A percentile compares a stretch with the other conserved stretches of the same genome.
Conservation (phyloP, 148 eudicot species). For the Fallopia convolvulus region DNA sequence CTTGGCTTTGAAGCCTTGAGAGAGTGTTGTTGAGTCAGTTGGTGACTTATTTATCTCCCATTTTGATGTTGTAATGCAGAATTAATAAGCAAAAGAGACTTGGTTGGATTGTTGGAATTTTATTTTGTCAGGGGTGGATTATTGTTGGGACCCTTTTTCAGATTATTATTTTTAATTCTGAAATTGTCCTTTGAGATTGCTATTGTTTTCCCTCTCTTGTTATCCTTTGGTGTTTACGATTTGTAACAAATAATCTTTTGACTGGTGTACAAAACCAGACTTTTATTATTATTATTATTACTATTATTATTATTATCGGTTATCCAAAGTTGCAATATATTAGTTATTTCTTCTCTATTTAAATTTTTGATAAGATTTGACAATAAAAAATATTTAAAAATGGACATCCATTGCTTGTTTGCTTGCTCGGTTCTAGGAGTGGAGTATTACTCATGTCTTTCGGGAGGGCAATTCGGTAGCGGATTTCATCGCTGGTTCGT, state of each 20-base stretch:
- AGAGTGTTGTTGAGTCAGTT: not conserved
- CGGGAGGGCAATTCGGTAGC: too few relatives aligned
- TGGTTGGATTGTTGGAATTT: not conserved
- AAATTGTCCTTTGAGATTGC: not conserved
- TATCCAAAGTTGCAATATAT: not conserved
- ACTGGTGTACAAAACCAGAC: not conserved
- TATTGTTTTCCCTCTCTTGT: not conserved
- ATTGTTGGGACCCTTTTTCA: constrained; percentile 6
- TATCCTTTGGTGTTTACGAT: not conserved
- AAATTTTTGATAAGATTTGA: too few relatives aligned
- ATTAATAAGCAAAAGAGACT: constrained; percentile 1
- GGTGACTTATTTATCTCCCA: not conserved
- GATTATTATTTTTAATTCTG: not conserved
- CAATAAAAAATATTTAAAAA: too few relatives aligned
- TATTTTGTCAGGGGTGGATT: not conserved
- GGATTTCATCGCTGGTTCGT: too few relatives aligned
- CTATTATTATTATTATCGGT: not conserved
- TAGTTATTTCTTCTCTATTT: not conserved
- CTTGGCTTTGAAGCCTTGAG: constrained; percentile 69
- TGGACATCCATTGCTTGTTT: too few relatives aligned
- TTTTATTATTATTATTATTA: not conserved
- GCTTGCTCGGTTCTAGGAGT: too few relatives aligned
- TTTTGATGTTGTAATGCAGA: not conserved
- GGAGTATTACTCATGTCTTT: too few relatives aligned
- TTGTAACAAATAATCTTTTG: not conserved